These are phyloP conservation scores for Debaryomyces subglobosus DNA, from an alignment of 1,139 yeast genomes.

Conservation along the genomic window DNA sequence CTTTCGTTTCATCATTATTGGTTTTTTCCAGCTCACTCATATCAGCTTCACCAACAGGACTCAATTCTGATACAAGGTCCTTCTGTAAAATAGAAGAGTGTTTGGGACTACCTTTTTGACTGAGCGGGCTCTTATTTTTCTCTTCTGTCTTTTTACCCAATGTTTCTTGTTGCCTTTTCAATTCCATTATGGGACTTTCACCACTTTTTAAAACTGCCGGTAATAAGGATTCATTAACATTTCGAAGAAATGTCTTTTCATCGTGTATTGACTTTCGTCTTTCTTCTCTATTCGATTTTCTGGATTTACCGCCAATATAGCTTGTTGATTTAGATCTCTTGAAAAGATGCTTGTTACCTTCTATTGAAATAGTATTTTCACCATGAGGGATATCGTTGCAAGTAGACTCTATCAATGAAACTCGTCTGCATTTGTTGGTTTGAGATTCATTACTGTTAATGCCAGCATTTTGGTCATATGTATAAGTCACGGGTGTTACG, in stretches of 20 bases:
- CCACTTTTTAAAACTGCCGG: slow-evolving; percentile 42
- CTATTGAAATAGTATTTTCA: not conserved
- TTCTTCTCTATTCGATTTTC: slow-evolving; percentile 22
- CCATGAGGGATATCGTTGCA: not conserved
- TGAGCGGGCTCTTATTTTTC: slow-evolving; percentile 3
- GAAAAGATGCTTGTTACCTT: slow-evolving; percentile 1
- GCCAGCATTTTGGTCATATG: not conserved
- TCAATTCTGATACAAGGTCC: not conserved
- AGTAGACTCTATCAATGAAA: slow-evolving; percentile 14
- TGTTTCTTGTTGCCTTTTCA: slow-evolving; percentile 23
- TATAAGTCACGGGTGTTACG: not conserved
- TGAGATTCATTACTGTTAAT: not conserved
- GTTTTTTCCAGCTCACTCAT: not conserved
- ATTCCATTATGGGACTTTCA: slow-evolving; percentile 35
- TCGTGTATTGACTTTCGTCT: slow-evolving; percentile 35
- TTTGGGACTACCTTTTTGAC: not conserved
- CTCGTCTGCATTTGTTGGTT: slow-evolving; percentile 11
- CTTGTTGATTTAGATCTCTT: slow-evolving; percentile 34
- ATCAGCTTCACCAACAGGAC: not conserved
- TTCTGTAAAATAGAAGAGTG: not conserved
- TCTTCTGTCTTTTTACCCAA: slow-evolving; percentile 5
- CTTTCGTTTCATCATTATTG: not conserved
- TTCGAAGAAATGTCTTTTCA: slow-evolving; percentile 34
- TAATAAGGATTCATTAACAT: slow-evolving; percentile 35
- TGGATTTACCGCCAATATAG: slow-evolving; percentile 15